Conservation (phyloP, 305 asterid genomes). For the Vinca major region DNA sequence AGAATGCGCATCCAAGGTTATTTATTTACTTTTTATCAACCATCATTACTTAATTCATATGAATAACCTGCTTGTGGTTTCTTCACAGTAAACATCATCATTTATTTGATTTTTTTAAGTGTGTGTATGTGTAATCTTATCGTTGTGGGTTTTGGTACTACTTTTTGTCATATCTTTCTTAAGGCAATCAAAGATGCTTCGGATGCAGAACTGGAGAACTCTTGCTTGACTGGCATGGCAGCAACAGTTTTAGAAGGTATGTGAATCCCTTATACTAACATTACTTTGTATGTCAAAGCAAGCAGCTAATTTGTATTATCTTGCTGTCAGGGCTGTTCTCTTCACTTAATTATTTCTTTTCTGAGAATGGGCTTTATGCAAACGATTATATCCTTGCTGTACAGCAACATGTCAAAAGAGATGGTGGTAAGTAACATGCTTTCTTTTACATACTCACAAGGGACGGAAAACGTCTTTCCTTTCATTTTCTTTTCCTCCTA, state of each 20-base stretch:
- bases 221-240: slow-evolving; percentile 72
- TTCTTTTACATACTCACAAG: slow-evolving; percentile 7
- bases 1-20: slow-evolving; percentile 82
- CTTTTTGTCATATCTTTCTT: slow-evolving; percentile 17
- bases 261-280: slow-evolving; percentile 16
- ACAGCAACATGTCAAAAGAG: slow-evolving; percentile 50
- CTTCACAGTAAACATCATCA: slow-evolving; percentile 4
- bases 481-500: not conserved
- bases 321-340: slow-evolving; percentile 63
- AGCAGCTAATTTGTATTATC: slow-evolving; percentile 18
- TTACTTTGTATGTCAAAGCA: slow-evolving; percentile 13
- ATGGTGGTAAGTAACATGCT: slow-evolving; percentile 42
- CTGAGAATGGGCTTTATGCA: slow-evolving; percentile 58
- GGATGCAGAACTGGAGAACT: slow-evolving; percentile 54
- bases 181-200: slow-evolving; percentile 76
- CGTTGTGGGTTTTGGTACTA: slow-evolving; percentile 14
- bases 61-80: not conserved
- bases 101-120: not conserved
- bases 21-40: not conserved
- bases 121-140: not conserved
- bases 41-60: not conserved
- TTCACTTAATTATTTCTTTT: slow-evolving; percentile 72
- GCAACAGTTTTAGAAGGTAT: slow-evolving; percentile 60
- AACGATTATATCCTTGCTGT: slow-evolving; percentile 62
- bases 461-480: slow-evolving; percentile 10